Base-by-base conservation (phyloP, 805 yeast genomes). In the Starmerella bombicola region DNA sequence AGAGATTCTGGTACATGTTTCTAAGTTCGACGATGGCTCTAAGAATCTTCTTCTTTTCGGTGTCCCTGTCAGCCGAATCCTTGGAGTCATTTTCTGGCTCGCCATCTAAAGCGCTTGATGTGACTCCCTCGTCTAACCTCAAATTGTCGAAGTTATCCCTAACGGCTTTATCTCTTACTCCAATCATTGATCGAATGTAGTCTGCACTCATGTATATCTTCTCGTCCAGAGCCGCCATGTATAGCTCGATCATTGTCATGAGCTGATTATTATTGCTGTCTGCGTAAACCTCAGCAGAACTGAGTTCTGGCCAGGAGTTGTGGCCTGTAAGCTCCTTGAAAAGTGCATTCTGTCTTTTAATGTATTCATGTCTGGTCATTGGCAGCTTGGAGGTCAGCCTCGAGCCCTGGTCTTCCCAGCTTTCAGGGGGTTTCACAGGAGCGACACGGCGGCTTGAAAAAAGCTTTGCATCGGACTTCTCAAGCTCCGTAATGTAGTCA, bases 221-320 rank as follows among this genome's bases (percentile, higher is more conserved):
- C 42, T 51, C 56, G 38, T 56, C 60, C 25, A 54, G 41, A 3
- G 50, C 51, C n/a, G 58, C 57, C 40, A 55, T 36, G 31, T 51
- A 46, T 2, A 53, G 39, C 40, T 53, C 53, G 29, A 53, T 40
- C 22, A 48, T 46, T 13, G 43, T 35, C 30, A 40, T 35, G n/a
- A 55, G 46, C 23, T 33, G 40, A 22, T 28, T 30, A 36, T 50
- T 30, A 13, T 36, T 33, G 30, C 10, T 19, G 35, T 46, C 50
- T 18, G 17, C 29, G 7, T 21, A n/a, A n/a, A 32, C 33, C 37
- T 42, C 39, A 16, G 30, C 33, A 6, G 33, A 34, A 35, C 40
- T 33, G 24, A 38, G n/a, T 2, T 43, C 44, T 13, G 46, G 29
- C 34, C 42, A 36, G 17, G 47, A 35, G 15, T 32, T 7, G 30